Evolutionary conservation across 345 rosid genomes (phyloP).

Genomic region (Conringia planisiliqua): DNA sequence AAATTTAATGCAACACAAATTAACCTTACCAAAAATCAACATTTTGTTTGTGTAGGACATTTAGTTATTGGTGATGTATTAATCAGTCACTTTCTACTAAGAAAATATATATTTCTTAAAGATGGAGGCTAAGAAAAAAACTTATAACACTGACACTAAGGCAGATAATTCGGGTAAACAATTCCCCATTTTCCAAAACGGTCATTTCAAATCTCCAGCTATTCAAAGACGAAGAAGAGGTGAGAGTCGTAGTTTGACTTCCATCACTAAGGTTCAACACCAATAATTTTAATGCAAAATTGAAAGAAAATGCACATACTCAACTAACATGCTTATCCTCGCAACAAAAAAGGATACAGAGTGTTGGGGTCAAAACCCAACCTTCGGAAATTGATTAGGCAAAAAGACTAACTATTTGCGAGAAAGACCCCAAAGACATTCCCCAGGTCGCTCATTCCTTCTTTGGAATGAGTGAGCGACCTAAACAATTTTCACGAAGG

Average conservation of each 20-base stretch:
- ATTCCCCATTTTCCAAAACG: background rate
- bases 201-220: no score
- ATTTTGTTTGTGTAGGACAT: conserved; percentile 66
- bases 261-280: background rate
- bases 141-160: no score
- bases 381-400: no score
- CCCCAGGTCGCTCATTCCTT: no score
- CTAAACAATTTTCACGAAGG: no score
- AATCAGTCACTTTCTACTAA: no score
- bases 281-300: background rate
- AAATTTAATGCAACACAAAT: background rate
- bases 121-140: no score
- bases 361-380: background rate
- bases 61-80: conserved; percentile 68
- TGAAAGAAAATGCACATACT: background rate
- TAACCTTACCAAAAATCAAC: conserved; percentile 36
- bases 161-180: background rate
- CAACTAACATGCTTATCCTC: background rate
- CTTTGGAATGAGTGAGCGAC: no score
- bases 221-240: background rate
- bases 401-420: no score
- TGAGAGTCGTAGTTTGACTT: background rate
- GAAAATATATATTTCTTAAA: no score
- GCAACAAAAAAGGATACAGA: background rate
- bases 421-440: no score